Conservation (phyloP, 345 rosid species). For the Aurinia saxatilis region DNA sequence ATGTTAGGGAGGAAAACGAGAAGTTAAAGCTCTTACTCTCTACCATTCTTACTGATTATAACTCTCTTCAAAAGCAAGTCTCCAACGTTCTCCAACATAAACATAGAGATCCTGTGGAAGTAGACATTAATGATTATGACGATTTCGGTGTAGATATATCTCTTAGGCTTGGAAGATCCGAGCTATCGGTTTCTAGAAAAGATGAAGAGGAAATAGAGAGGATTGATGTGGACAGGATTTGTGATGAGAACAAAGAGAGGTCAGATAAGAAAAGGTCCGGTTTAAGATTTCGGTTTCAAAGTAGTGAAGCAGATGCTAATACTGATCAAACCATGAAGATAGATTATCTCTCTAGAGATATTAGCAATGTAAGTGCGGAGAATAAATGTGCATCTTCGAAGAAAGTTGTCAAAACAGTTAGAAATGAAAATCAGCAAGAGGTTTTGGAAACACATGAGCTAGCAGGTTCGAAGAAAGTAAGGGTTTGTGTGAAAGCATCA, state of each 20-base stretch:
- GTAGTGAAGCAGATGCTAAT: neutral
- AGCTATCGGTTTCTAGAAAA: neutral
- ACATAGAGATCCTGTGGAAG: conserved; percentile 23
- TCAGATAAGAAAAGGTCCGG: conserved; percentile 19
- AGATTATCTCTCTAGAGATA: conserved; percentile 1
- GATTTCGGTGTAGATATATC: conserved; percentile 28
- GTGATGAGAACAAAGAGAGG: neutral
- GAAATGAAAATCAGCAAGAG: conserved; percentile 37
- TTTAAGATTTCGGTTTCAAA: conserved; percentile 33
- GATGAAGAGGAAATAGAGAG: neutral
- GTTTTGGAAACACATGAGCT: conserved; percentile 31
- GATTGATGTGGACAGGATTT: neutral
- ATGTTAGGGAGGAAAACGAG: conserved; percentile 40
- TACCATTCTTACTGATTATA: conserved; percentile 32
- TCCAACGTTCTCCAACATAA: conserved; percentile 21
- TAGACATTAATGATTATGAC: conserved; percentile 36
- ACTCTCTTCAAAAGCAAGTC: conserved; percentile 35
- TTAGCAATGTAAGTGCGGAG: conserved; percentile 23
- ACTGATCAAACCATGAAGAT: conserved; percentile 19
- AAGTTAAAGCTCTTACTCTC: conserved; percentile 34
- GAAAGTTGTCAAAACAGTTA: conserved; percentile 36
- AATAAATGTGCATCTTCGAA: conserved; percentile 34
- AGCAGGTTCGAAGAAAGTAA: conserved; percentile 52
- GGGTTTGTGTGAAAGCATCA: conserved; percentile 81
- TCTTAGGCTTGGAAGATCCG: conserved; percentile 40